These are phyloP conservation scores for Colletotrichum euphorbiae DNA, from an alignment of 2,329 filamentous ascomycete species.

Conservation along the genomic window DNA sequence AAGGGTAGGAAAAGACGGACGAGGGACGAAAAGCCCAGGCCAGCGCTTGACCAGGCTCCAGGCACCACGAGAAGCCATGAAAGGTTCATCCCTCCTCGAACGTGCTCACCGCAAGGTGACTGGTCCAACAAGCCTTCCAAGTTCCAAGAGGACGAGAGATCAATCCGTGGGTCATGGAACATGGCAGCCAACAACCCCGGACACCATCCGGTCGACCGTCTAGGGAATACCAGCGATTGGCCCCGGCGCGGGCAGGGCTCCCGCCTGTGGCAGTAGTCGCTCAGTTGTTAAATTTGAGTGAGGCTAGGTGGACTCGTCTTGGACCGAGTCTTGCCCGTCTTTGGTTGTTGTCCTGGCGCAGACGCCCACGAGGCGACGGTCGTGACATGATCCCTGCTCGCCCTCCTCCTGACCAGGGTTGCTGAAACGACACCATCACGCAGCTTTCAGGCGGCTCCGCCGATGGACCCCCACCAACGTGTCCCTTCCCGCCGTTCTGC, in stretches of 20 bases:
- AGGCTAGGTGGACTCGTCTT: slow-evolving; percentile 17
- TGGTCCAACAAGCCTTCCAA: not conserved
- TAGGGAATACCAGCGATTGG: slow-evolving; percentile 34
- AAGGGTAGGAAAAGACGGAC: not conserved
- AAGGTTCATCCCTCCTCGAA: slow-evolving; percentile 3
- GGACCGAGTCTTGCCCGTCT: slow-evolving; percentile 17
- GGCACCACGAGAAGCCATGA: not conserved
- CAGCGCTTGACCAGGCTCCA: slow-evolving; percentile 6
- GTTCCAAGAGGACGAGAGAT: too few species aligned
- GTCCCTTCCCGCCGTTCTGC: not conserved
- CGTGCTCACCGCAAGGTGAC: not conserved
- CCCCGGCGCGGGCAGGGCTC: slow-evolving; percentile 12
- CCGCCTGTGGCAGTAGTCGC: slow-evolving; percentile 29
- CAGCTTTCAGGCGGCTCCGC: slow-evolving; percentile 38
- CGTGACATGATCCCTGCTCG: slow-evolving; percentile 24
- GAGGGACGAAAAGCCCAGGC: slow-evolving; percentile 13
- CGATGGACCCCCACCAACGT: slow-evolving; percentile 5
- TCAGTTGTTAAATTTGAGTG: slow-evolving; percentile 38
- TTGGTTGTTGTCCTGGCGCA: not conserved
- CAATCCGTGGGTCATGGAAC: slow-evolving; percentile 33
- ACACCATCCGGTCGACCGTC: slow-evolving; percentile 1
- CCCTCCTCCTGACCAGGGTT: slow-evolving; percentile 26
- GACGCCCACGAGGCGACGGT: slow-evolving; percentile 19
- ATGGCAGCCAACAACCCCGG: slow-evolving; percentile 23
- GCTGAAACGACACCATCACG: slow-evolving; percentile 37